Conservation (phyloP, 371 early-diverging fungal genomes). For the Umbelopsis sp. region DNA sequence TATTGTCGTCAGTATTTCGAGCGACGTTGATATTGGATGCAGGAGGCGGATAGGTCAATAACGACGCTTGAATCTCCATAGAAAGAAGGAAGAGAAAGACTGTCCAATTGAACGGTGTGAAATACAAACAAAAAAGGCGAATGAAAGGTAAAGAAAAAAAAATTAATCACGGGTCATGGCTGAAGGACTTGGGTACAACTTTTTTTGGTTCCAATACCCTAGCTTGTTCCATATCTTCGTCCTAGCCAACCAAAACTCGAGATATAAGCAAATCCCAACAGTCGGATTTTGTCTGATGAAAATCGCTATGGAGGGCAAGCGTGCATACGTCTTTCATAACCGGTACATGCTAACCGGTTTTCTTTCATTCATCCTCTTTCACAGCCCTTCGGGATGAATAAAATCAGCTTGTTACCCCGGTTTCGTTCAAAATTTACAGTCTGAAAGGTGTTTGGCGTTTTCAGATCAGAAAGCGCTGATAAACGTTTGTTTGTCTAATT, state of each 20-base stretch:
- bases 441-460: neutral
- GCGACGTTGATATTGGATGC: neutral
- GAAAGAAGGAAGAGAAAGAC: conserved; percentile 6
- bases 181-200: neutral
- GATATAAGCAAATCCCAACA: neutral
- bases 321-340: neutral
- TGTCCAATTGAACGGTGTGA: neutral
- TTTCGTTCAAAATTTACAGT: conserved; percentile 6
- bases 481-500: too few relatives aligned
- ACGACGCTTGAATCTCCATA: conserved; percentile 4
- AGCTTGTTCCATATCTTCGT: conserved; percentile 15
- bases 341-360: neutral
- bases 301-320: too few relatives aligned
- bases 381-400: neutral
- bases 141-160: neutral
- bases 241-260: conserved; percentile 13
- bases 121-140: conserved; percentile 1
- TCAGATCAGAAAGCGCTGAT: neutral
- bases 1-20: neutral
- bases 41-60: conserved; percentile 2
- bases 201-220: conserved; percentile 4
- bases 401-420: neutral
- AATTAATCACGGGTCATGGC: conserved; percentile 10
- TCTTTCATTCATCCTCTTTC: too few relatives aligned
- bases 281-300: neutral